These are phyloP conservation scores for Rubroshorea leprosula DNA, from an alignment of 345 rosid species.

Conservation along the genomic window DNA sequence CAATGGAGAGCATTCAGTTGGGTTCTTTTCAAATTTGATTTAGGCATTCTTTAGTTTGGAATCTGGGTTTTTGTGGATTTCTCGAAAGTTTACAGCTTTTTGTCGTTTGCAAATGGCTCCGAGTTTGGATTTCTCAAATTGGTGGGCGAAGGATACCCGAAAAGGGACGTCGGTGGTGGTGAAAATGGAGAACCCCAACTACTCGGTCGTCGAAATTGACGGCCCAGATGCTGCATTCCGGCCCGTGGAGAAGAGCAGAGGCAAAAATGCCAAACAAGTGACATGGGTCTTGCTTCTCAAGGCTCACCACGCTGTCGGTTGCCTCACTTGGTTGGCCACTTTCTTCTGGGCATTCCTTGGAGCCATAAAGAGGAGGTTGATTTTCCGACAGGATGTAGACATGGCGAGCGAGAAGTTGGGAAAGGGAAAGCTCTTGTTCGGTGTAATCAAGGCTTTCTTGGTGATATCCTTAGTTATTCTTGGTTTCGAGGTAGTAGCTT, in stretches of 20 bases:
- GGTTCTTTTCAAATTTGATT: conserved; percentile 21
- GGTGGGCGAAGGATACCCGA: conserved; percentile 62
- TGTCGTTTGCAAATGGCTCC: conserved; percentile 50
- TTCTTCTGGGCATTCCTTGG: conserved; percentile 80
- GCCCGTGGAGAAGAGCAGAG: conserved; percentile 78
- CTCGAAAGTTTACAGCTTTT: not conserved
- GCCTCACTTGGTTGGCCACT: conserved; percentile 69
- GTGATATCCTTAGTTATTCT: conserved; percentile 41
- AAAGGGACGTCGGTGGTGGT: conserved; percentile 82
- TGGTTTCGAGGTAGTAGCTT: conserved; percentile 67
- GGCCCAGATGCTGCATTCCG: conserved; percentile 85
- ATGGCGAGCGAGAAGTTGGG: conserved; percentile 54
- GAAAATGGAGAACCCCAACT: conserved; percentile 81
- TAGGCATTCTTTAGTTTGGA: conserved; percentile 34
- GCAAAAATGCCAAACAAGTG: conserved; percentile 81
- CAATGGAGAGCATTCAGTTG: conserved; percentile 30
- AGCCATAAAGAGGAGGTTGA: conserved; percentile 60
- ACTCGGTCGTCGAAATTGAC: conserved; percentile 79
- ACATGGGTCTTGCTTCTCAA: conserved; percentile 92
- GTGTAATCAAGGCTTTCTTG: conserved; percentile 47
- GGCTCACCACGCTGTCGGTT: conserved; percentile 83
- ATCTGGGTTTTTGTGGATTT: conserved; percentile 39
- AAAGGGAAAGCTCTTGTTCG: conserved; percentile 56
- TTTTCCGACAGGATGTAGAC: conserved; percentile 51
- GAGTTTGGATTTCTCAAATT: conserved; percentile 56